Evolutionary conservation across 805 yeast species (phyloP).

Genomic region (Brettanomyces bruxellensis): DNA sequence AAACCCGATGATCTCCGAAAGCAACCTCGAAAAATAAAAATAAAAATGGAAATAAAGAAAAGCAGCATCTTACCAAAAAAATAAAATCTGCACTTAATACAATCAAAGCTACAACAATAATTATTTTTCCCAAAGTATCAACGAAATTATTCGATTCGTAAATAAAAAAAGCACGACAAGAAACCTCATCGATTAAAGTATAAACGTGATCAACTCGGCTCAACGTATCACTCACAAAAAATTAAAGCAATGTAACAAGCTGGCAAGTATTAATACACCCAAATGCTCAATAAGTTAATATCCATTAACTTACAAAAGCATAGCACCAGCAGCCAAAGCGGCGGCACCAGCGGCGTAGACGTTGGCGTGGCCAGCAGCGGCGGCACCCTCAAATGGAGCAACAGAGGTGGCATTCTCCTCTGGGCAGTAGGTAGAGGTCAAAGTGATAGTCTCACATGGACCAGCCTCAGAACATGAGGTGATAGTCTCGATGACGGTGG

Average conservation of each 20-base stretch:
- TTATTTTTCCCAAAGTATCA: too few relatives aligned
- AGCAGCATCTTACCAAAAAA: not conserved
- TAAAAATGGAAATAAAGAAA: not conserved
- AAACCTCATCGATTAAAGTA: too few relatives aligned
- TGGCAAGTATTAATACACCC: not conserved
- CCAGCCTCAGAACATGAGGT: constrained; percentile 28
- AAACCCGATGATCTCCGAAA: too few relatives aligned
- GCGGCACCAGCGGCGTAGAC: constrained; percentile 23
- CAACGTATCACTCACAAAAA: not conserved
- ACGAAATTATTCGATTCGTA: too few relatives aligned
- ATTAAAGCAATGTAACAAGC: not conserved
- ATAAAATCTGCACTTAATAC: too few relatives aligned
- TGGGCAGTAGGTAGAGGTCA: constrained; percentile 5
- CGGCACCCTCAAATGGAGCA: constrained; percentile 4
- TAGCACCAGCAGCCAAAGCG: constrained; percentile 23
- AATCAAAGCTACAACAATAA: too few relatives aligned
- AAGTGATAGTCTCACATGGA: constrained; percentile 11
- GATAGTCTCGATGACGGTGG: constrained; percentile 28
- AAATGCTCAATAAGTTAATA: not conserved
- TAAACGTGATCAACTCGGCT: too few relatives aligned
- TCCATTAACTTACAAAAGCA: constrained; percentile 15
- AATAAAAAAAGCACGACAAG: too few relatives aligned
- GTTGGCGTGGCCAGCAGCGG: constrained; percentile 9
- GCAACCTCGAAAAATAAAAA: not conserved
- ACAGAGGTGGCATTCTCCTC: constrained; percentile 9